Percentiles rank a stretch among this genome's conserved stretches.
Conservation (phyloP, 345 rosid genomes). For the Mangifera indica region DNA sequence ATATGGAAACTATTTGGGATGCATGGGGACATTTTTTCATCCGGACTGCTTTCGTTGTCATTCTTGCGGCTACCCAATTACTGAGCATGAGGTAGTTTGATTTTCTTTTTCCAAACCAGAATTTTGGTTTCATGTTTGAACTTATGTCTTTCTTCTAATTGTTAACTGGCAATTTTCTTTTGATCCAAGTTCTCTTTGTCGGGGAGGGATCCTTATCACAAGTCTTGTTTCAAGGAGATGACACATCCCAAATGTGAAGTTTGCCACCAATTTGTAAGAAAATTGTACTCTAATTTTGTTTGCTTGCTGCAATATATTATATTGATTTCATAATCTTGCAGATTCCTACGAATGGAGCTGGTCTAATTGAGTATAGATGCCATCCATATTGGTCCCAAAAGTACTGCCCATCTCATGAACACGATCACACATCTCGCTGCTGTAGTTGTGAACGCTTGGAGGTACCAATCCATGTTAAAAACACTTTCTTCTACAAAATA, state of each 20-base stretch:
- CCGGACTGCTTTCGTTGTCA: constrained; percentile 84
- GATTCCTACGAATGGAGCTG: constrained; percentile 85
- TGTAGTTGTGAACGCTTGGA: constrained; percentile 96
- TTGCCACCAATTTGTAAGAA: constrained; percentile 85
- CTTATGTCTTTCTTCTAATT: neutral
- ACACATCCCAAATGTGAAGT: constrained; percentile 97
- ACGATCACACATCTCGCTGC: constrained; percentile 79
- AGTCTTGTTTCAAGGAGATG: constrained; percentile 83
- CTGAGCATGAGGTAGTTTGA: constrained; percentile 66
- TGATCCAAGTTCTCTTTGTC: constrained; percentile 73
- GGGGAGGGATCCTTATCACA: constrained; percentile 77
- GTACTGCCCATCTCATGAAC: constrained; percentile 88
- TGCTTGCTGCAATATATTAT: neutral
- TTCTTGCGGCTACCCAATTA: constrained; percentile 68
- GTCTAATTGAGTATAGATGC: constrained; percentile 88
- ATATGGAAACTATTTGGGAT: constrained; percentile 71
- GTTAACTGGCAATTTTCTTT: constrained; percentile 36
- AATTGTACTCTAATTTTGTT: neutral
- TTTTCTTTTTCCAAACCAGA: neutral
- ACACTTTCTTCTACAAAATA: neutral
- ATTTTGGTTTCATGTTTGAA: neutral
- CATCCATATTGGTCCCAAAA: constrained; percentile 98
- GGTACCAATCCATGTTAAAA: constrained; percentile 41
- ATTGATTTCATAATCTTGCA: constrained; percentile 20
- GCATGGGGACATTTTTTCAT: constrained; percentile 82